A percentile compares a stretch with the other conserved stretches of the same genome.
These are phyloP conservation scores for Hypoxylon lienhwacheense DNA, from an alignment of 495 filamentous ascomycete species.

Conservation along the genomic window DNA sequence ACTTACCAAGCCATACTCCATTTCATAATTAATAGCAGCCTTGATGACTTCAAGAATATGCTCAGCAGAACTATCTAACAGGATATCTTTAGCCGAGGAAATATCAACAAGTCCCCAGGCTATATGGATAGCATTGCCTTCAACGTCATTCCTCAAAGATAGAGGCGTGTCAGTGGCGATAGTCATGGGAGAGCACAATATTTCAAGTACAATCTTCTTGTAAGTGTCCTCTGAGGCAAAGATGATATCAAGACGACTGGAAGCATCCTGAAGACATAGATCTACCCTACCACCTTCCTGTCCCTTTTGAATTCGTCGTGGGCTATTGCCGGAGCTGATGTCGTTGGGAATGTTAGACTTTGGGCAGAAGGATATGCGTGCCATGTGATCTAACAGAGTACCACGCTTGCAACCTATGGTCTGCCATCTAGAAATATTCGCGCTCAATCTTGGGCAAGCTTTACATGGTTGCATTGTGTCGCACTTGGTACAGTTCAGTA, in stretches of 20 bases:
- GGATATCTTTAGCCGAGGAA: constrained; percentile 8
- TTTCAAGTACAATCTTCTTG: constrained; percentile 31
- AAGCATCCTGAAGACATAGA: constrained; percentile 21
- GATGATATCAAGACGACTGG: constrained; percentile 18
- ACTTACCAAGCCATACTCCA: constrained; percentile 29
- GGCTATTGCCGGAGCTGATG: background rate
- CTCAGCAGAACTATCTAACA: constrained; percentile 17
- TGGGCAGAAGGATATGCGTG: constrained; percentile 24
- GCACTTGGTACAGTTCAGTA: constrained; percentile 13
- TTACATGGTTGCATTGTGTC: constrained; percentile 27
- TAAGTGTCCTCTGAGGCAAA: constrained; percentile 21
- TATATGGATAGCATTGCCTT: constrained; percentile 21
- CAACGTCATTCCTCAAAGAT: constrained; percentile 17
- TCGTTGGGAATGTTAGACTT: background rate
- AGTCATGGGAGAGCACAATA: constrained; percentile 26
- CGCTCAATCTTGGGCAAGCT: constrained; percentile 19
- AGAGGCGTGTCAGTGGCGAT: constrained; percentile 4
- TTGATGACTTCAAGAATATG: constrained; percentile 29
- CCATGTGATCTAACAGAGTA: constrained; percentile 19
- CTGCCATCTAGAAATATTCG: constrained; percentile 28
- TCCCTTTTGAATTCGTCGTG: background rate
- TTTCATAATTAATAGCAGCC: constrained; percentile 31
- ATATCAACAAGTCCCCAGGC: constrained; percentile 29
- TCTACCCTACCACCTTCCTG: background rate
- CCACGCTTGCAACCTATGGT: constrained; percentile 33